Evolutionary conservation across 495 filamentous ascomycete genomes (phyloP), one percentile per base, ranked within the genome.

Genomic region (Cenococcum geophilum): DNA sequence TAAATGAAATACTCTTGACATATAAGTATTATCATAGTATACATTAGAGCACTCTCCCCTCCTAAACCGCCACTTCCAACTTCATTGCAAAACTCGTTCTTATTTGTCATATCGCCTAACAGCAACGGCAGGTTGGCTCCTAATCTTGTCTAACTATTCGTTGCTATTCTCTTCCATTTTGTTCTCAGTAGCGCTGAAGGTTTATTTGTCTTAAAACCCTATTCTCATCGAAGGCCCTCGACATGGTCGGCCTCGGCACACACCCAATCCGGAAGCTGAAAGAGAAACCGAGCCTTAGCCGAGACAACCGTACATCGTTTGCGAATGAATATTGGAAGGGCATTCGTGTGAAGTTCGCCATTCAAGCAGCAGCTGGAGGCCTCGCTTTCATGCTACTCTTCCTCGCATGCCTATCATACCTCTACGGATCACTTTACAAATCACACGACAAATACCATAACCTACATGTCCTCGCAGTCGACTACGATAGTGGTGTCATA

Each of bases 311-410:
- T n/a, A 51, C 57, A 1, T 45, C 62, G 23, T 60, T 60, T 40
- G 14, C 1, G 6, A 25, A 60, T 32, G 40, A 60, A 12, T 18
- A 60, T 20, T 64, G 57, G 57, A 64, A 60, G 42, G 51, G 50
- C 14, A 51, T 57, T 11, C 62, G 62, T 4, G 8, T 12, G 32
- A 56, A 60, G 42, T 57, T 64, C 40, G 37, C 56, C 18, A 21
- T 27, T 14, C 57, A 64, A 52, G 55, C 57, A 49, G 25, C 62
- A n/a, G 57, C 42, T 1, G 62, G 62, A 37, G 57, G 62, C 12
- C 37, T 64, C 18, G 49, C 53, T 12, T 60, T 60, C 50, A 60
- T 64, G 57, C 49, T 64, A 18, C 57, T 49, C 57, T 64, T 64
- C 51, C 32, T 64, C 5, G 57, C 42, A 12, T 60, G 62, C 52